A percentile compares a stretch with the other conserved stretches of the same genome.
phyloP scores from a whole-genome alignment of 768 basidiomycete species.

The Psilocybe azurescens region DNA sequence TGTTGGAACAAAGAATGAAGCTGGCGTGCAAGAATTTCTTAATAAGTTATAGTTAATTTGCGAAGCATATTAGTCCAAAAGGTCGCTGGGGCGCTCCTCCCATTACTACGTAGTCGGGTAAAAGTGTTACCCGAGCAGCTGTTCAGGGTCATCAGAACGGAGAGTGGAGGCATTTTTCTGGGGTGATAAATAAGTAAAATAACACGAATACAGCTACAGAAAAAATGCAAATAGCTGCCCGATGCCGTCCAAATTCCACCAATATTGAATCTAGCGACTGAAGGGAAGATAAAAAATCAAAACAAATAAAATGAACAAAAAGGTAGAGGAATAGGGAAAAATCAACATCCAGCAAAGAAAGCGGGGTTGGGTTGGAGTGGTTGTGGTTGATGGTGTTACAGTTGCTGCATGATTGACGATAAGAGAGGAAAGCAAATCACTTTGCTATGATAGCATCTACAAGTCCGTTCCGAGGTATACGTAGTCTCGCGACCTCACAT shows the following conservation, averaged over 20 bases:
- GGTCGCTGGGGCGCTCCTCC: too few species aligned
- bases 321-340: constrained; percentile 12
- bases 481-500: constrained; percentile 3
- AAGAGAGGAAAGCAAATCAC: constrained; percentile 19
- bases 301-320: constrained; percentile 17
- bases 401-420: constrained; percentile 18
- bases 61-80: too few species aligned
- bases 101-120: too few species aligned
- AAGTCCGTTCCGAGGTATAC: constrained; percentile 26
- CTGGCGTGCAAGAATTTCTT: constrained; percentile 50
- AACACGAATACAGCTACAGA: constrained; percentile 23
- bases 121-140: too few species aligned
- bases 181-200: constrained; percentile 25
- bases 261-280: constrained; percentile 17
- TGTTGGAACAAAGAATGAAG: constrained; percentile 59
- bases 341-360: constrained; percentile 16
- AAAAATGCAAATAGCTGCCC: constrained; percentile 15
- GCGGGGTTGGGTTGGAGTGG: constrained; percentile 9
- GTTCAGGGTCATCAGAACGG: too few species aligned
- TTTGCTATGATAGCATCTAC: constrained; percentile 17
- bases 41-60: constrained; percentile 31
- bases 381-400: constrained; percentile 26
- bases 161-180: constrained; percentile 14
- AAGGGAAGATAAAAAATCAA: constrained; percentile 11
- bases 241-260: constrained; percentile 15